phyloP scores from a whole-genome alignment of 306 rosid species.

The Arachis stenosperma region DNA sequence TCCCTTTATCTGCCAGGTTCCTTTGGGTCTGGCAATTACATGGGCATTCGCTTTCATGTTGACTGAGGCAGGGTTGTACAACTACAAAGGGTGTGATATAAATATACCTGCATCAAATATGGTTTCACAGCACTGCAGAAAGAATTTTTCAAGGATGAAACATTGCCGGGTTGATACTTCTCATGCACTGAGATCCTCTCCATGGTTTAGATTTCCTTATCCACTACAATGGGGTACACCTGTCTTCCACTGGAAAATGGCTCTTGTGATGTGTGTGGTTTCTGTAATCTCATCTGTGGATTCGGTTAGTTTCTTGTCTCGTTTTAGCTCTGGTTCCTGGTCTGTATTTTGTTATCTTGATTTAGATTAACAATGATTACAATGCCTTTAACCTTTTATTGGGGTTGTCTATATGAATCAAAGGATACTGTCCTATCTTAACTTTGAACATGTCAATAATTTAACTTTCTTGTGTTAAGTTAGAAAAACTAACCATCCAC shows the following conservation, averaged over 20 bases:
- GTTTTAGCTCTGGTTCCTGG: conserved; percentile 31
- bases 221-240: conserved; percentile 99
- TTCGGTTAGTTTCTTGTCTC: conserved; percentile 79
- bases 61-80: conserved; percentile 85
- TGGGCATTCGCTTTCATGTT: conserved; percentile 94
- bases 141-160: conserved; percentile 90
- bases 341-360: conserved; percentile 26
- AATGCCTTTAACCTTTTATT: not conserved
- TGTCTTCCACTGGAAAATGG: conserved; percentile 96
- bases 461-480: conserved; percentile 25
- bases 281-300: conserved; percentile 91
- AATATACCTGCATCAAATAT: conserved; percentile 90
- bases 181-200: conserved; percentile 73
- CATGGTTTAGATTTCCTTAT: conserved; percentile 99
- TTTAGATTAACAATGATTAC: not conserved
- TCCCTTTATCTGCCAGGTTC: conserved; percentile 68
- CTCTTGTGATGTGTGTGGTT: conserved; percentile 92
- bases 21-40: conserved; percentile 92
- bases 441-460: conserved; percentile 8
- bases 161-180: conserved; percentile 93
- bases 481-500: conserved; percentile 10
- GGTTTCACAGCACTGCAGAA: conserved; percentile 88
- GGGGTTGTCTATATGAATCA: not conserved
- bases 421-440: not conserved
- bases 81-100: conserved; percentile 88